Conservation (phyloP, 2,329 filamentous ascomycete species). For the Harringtonia lauricola region DNA sequence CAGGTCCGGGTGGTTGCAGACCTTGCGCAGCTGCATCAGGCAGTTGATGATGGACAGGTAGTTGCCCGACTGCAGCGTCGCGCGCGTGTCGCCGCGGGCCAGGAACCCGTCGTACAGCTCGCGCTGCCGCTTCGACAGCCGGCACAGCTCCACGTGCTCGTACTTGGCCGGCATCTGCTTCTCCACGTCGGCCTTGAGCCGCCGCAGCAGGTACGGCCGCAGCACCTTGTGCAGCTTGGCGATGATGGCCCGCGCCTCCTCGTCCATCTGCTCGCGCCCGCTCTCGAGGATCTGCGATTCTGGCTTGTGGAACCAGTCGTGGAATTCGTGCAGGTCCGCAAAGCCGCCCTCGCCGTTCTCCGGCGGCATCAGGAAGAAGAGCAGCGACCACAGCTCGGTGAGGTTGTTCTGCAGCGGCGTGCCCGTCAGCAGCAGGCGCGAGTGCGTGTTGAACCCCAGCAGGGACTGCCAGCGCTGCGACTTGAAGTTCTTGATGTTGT, state of each 20-base stretch:
- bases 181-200: slow-evolving; percentile 92
- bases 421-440: slow-evolving; percentile 79
- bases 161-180: slow-evolving; percentile 99
- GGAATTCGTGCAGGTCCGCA: slow-evolving; percentile 89
- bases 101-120: slow-evolving; percentile 96
- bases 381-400: slow-evolving; percentile 89
- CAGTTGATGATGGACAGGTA: slow-evolving; percentile 98
- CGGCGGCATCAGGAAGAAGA: slow-evolving; percentile 94
- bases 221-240: slow-evolving; percentile 89
- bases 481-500: slow-evolving; percentile 99
- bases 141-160: slow-evolving; percentile 92
- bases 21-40: slow-evolving; percentile 92
- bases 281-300: slow-evolving; percentile 95
- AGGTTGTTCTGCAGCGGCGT: slow-evolving; percentile 96
- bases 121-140: slow-evolving; percentile 86
- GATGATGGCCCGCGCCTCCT: slow-evolving; percentile 85
- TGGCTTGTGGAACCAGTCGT: slow-evolving; percentile 89
- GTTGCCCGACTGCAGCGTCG: slow-evolving; percentile 83
- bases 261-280: slow-evolving; percentile 85
- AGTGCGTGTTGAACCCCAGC: slow-evolving; percentile 83
- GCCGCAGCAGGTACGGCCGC: slow-evolving; percentile 79
- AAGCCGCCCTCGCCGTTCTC: slow-evolving; percentile 82
- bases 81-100: slow-evolving; percentile 76
- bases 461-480: slow-evolving; percentile 95
- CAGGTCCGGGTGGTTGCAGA: slow-evolving; percentile 95